Base-by-base conservation (phyloP, 163 green algal genomes). In the Botryococcus braunii region DNA sequence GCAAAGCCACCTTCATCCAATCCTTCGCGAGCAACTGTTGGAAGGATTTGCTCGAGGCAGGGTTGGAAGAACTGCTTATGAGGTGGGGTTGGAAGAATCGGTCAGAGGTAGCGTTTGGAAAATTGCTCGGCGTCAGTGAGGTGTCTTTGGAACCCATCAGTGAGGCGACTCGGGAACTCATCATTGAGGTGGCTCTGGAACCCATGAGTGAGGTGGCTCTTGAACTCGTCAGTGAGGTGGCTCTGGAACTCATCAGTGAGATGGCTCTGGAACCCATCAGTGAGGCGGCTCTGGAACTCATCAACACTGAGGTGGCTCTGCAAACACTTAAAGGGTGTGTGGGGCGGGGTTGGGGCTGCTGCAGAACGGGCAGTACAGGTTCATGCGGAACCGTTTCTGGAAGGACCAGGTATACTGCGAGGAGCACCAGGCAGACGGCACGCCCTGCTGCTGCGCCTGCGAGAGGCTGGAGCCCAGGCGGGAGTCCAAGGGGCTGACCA, bases 311-410 rank as follows among this genome's bases (percentile, higher is more conserved):
- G 27, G 27, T 60, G 46, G 41, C 41, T 13, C 13, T 40, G 32
- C 4, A 2, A 43, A 17, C 8, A 5, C 40, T 35, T 5, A 43
- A 8, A 41, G 39, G 5, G 2, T 50, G 60, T 52, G 62, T 62
- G 60, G 37, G 65, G 43, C 31, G 56, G 36, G 72, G 81, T 23
- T 71, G 77, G 17, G 49, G 74, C 9, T 80, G n/a, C n/a, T n/a
- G n/a, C n/a, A n/a, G n/a, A n/a, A n/a, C n/a, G n/a, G n/a, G n/a
- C n/a, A n/a, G n/a, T n/a, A 92, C 25, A 27, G 77, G 6, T 94
- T 76, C 71, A 62, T 69, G 0, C 68, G 80, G 40, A 65, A 83
- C 63, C 73, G 79, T 36, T 95, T 93, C 66, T 96, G 86, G 86
- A 68, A 69, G 23, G 49, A 84, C 49, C 11, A 77, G 52, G 35